Evolutionary conservation across 331 rosid genomes (phyloP).

Genomic region (Telfairia occidentalis): DNA sequence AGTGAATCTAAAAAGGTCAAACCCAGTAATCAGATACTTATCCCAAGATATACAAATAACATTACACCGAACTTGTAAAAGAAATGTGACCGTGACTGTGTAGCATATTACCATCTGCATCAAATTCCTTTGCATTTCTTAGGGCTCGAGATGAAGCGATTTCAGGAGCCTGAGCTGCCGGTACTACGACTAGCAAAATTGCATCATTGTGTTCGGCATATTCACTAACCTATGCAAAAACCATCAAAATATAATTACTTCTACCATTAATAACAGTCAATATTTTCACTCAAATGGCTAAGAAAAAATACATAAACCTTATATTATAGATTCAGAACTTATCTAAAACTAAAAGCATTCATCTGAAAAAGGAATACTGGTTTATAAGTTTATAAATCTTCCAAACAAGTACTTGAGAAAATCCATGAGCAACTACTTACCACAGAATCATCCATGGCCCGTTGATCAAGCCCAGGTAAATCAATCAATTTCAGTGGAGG

Average conservation of each 20-base stretch:
- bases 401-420: background rate
- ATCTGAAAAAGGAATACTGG: background rate
- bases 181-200: slow-evolving; percentile 65
- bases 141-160: slow-evolving; percentile 82
- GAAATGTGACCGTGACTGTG: background rate
- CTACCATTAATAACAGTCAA: background rate
- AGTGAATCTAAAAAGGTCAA: background rate
- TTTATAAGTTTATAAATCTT: background rate
- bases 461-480: slow-evolving; percentile 91
- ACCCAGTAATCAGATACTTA: background rate
- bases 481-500: slow-evolving; percentile 89
- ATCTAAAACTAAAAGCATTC: slow-evolving; percentile 7
- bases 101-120: slow-evolving; percentile 53
- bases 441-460: slow-evolving; percentile 64
- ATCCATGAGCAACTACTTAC: slow-evolving; percentile 33
- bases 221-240: slow-evolving; percentile 60
- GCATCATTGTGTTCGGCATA: slow-evolving; percentile 89
- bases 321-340: background rate
- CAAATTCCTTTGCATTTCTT: slow-evolving; percentile 72
- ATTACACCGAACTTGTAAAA: background rate
- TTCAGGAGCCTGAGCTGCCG: slow-evolving; percentile 88
- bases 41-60: background rate
- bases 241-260: slow-evolving; percentile 9
- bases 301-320: background rate
- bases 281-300: background rate